Evolutionary conservation across 2,329 filamentous ascomycete genomes (phyloP), one percentile per base, ranked within the genome.

Genomic region (Apiospora sp.): DNA sequence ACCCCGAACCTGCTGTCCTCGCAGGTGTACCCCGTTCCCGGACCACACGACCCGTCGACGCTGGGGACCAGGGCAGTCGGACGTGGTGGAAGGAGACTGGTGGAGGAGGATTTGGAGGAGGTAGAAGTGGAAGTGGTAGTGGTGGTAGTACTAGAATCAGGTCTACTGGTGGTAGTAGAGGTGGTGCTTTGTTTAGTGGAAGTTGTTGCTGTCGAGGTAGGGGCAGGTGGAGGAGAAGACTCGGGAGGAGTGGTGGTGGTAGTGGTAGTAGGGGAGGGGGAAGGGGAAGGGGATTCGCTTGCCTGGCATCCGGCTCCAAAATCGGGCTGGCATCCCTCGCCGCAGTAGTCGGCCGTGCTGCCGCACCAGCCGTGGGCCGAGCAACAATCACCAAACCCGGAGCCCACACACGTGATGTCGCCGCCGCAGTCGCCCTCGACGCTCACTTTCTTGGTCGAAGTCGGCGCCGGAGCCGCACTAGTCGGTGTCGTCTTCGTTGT

Each of bases 311-410:
- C 58, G 48, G 77, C 78, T 71, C 80, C 81, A 69, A 80, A 82
- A 1, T n/a, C 76, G 10, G 77, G 73, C 75, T 85, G 83, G 73
- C 84, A 86, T 14, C 81, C 83, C 0, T 73, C 76, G 41, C 78
- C 78, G 75, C 84, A 86, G 73, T 86, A 82, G 48, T 81, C 82
- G n/a, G 77, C 78, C 1, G 81, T 81, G 27, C 77, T 77, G 58
- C 85, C 84, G 75, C 84, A 86, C 76, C 73, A 83, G 41, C 79
- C 78, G 74, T 80, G 77, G 76, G 73, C 73, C 71, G 79, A 81
- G 72, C 79, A 81, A 64, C 79, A 81, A 64, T 77, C 78, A 14
- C 79, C 79, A 68, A 75, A 81, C 41, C 51, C 72, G 3, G 79
- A 81, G 37, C 79, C 79, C 27, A 77, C 72, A 69, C 79, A 81